Conservation (phyloP, 441 rosid genomes). For the Daphne laureola region DNA sequence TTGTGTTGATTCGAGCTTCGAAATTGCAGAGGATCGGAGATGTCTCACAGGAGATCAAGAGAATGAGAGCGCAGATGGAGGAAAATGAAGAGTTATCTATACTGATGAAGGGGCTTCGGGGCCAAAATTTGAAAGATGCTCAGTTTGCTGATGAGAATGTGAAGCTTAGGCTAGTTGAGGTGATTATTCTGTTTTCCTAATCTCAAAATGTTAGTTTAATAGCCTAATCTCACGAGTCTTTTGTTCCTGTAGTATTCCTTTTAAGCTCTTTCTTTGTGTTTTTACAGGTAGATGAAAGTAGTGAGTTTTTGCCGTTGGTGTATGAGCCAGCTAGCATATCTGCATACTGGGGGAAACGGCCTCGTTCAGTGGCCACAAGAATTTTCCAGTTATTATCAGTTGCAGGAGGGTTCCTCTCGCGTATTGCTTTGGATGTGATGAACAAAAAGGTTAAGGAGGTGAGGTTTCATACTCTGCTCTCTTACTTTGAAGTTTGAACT, state of each 20-base stretch:
- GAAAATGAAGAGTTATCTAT: conserved; percentile 73
- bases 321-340: conserved; percentile 90
- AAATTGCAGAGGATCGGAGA: conserved; percentile 66
- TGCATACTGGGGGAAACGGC: conserved; percentile 92
- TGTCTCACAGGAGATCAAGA: conserved; percentile 84
- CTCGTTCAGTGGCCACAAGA: conserved; percentile 83
- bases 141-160: conserved; percentile 72
- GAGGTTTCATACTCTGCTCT: conserved; percentile 14
- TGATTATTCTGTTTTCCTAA: conserved; percentile 6
- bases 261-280: not conserved
- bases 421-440: conserved; percentile 55
- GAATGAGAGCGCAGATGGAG: conserved; percentile 95
- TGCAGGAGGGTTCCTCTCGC: conserved; percentile 94
- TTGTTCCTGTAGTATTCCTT: too few relatives aligned
- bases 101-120: conserved; percentile 85
- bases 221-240: too few relatives aligned
- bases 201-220: too few relatives aligned
- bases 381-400: conserved; percentile 75
- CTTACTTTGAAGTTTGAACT: conserved; percentile 2
- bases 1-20: conserved; percentile 6
- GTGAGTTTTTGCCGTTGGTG: conserved; percentile 86
- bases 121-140: conserved; percentile 77
- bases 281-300: conserved; percentile 75
- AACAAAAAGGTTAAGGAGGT: conserved; percentile 93
- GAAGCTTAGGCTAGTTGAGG: conserved; percentile 91